phyloP scores from a whole-genome alignment of 208 protist genomes.

The Strigomonas culicis region DNA sequence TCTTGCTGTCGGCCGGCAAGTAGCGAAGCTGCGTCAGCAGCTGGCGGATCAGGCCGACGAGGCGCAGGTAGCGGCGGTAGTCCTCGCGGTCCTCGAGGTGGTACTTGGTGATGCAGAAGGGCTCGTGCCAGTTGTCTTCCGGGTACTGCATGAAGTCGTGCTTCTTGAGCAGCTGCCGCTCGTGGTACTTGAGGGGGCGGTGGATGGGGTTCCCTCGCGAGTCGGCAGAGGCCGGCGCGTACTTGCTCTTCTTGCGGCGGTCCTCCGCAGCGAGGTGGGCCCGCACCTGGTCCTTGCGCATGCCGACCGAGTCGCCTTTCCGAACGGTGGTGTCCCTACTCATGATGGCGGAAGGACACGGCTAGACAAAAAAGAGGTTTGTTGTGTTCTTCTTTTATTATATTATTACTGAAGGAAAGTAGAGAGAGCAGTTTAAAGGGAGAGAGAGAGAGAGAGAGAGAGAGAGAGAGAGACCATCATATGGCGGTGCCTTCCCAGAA shows the following conservation, averaged over 20 bases:
- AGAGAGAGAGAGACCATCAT: conserved; percentile 1
- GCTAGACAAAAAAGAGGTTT: neutral
- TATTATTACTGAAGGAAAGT: neutral
- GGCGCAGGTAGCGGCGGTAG: conserved; percentile 87
- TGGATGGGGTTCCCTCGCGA: conserved; percentile 84
- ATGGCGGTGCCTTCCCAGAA: neutral
- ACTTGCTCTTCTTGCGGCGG: conserved; percentile 81
- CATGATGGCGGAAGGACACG: conserved; percentile 21
- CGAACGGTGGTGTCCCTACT: conserved; percentile 56
- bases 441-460: conserved; percentile 2
- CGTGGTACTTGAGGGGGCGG: conserved; percentile 83
- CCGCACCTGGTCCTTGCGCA: conserved; percentile 45
- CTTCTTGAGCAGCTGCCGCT: conserved; percentile 89
- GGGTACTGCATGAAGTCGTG: conserved; percentile 92
- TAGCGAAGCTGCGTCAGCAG: conserved; percentile 89
- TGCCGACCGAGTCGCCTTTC: conserved; percentile 36
- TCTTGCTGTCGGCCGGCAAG: conserved; percentile 79
- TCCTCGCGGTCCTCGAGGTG: conserved; percentile 91
- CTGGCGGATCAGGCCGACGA: conserved; percentile 83
- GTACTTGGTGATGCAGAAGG: conserved; percentile 91
- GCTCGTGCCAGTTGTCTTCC: conserved; percentile 91
- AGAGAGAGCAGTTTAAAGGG: neutral
- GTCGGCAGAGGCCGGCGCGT: conserved; percentile 63
- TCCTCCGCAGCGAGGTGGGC: conserved; percentile 50
- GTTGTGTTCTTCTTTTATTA: neutral